Evolutionary conservation across 2,329 filamentous ascomycete genomes (phyloP), one percentile per base, ranked within the genome.

Genomic region (Aspergillus neotritici): DNA sequence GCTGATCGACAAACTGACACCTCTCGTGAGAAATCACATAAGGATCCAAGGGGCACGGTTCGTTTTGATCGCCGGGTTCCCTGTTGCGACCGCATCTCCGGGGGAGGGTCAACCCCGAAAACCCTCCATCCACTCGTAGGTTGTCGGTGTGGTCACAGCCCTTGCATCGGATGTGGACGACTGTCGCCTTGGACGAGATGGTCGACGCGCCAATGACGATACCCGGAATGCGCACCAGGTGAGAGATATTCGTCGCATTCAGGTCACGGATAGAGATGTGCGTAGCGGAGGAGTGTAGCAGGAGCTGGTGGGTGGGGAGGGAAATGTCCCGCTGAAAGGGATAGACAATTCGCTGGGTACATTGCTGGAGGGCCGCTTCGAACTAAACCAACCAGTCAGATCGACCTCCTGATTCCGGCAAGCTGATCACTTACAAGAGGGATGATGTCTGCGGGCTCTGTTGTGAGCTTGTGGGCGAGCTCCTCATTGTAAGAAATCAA

Each of bases 181-280:
- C 76, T 5, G 89, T 96, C 4, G 93, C 88, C 73, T 98, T 97
- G 10, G 91, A 97, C 2, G 90, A 95, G 66, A 97, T 84, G 13
- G 94, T 94, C 1, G 91, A 96, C 36, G 93, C 93, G 36, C 93
- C 91, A 53, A 98, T 98, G 47, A 98, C 88, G 52, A 98, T 98
- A 39, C 93, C 94, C 1, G 93, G 93, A 44, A 98, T 94, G 44
- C 91, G 82, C 31, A 98, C 91, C n/a, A 98, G 83, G 55, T 89
- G 84, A 4, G 91, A 89, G 54, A 98, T 94, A 51, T 88, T 91
- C 50, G 86, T 84, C 7, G 93, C 94, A 57, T 94, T 93, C 31
- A 98, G 79, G 54, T 96, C 89, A 52, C 93, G 86, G 57, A 98
- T 97, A 0, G 91, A 93, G 25, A 90, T 88, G 64, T 94, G 83